These are phyloP conservation scores for Plectosphaerella cucumerina DNA, from an alignment of 2,329 filamentous ascomycete species.

Conservation along the genomic window DNA sequence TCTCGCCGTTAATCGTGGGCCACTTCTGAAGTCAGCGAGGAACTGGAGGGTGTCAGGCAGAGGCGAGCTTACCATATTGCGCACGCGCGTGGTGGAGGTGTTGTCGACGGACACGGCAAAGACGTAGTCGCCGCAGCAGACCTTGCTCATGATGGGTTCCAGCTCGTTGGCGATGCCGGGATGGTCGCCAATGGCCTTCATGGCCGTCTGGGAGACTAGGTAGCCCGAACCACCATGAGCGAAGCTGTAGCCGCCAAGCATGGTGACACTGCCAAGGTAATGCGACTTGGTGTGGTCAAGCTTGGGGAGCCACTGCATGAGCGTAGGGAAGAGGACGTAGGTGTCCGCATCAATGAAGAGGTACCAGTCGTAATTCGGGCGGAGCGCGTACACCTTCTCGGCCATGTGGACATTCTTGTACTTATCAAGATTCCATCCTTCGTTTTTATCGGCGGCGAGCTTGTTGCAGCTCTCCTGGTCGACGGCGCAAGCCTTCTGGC, in stretches of 20 bases:
- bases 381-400: slow-evolving; percentile 45
- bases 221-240: slow-evolving; percentile 56
- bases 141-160: slow-evolving; percentile 32
- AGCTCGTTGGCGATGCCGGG: slow-evolving; percentile 40
- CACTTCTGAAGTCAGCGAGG: slow-evolving; percentile 25
- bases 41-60: slow-evolving; percentile 8
- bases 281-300: slow-evolving; percentile 37
- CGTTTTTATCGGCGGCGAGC: slow-evolving; percentile 19
- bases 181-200: slow-evolving; percentile 35
- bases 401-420: slow-evolving; percentile 60
- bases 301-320: slow-evolving; percentile 42
- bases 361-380: slow-evolving; percentile 54
- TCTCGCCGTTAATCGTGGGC: slow-evolving; percentile 52
- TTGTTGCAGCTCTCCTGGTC: slow-evolving; percentile 41
- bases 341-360: slow-evolving; percentile 57
- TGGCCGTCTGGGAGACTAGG: slow-evolving; percentile 43
- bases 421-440: slow-evolving; percentile 54
- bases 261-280: slow-evolving; percentile 47
- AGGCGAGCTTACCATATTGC: slow-evolving; percentile 20
- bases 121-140: slow-evolving; percentile 50
- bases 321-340: slow-evolving; percentile 50
- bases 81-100: slow-evolving; percentile 33
- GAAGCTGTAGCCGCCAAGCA: slow-evolving; percentile 38
- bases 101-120: slow-evolving; percentile 41
- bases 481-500: slow-evolving; percentile 38